These are phyloP conservation scores for Teunomyces lycoperdinae DNA, from an alignment of 805 yeast genomes.

Conservation along the genomic window DNA sequence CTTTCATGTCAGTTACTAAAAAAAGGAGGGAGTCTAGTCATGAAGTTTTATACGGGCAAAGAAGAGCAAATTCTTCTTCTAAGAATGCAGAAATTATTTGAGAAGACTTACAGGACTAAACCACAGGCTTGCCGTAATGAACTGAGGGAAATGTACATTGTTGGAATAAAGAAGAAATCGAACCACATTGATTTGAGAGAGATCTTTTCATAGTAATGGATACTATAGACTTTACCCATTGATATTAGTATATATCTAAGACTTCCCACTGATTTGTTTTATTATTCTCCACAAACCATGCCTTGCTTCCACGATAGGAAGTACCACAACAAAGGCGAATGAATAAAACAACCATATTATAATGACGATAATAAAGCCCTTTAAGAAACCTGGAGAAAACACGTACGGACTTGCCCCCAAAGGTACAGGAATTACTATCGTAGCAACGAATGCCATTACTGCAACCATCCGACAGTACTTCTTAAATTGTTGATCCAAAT, in stretches of 20 bases:
- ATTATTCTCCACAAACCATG: constrained; percentile 7
- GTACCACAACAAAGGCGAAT: constrained; percentile 26
- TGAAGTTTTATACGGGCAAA: constrained; percentile 82
- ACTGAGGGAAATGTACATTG: constrained; percentile 79
- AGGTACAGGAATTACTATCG: constrained; percentile 33
- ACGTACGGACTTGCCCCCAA: constrained; percentile 32
- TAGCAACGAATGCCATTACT: constrained; percentile 18
- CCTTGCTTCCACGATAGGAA: constrained; percentile 28
- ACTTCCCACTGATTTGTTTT: neutral
- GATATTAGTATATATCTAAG: neutral
- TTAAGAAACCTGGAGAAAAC: constrained; percentile 28
- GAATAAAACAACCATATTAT: constrained; percentile 35
- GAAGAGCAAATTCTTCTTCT: constrained; percentile 68
- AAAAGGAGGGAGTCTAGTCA: constrained; percentile 69
- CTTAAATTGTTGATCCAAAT: constrained; percentile 28
- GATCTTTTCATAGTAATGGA: neutral
- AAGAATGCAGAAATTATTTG: constrained; percentile 57
- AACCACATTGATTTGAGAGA: neutral
- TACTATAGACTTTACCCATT: neutral
- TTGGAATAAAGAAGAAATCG: constrained; percentile 45
- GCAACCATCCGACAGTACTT: constrained; percentile 22
- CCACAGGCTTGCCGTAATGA: constrained; percentile 79
- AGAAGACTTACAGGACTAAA: constrained; percentile 63
- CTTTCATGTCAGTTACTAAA: constrained; percentile 69
- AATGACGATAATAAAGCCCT: constrained; percentile 27